phyloP scores from a whole-genome alignment of 805 yeast genomes.

The Saccharomycopsis amapae region DNA sequence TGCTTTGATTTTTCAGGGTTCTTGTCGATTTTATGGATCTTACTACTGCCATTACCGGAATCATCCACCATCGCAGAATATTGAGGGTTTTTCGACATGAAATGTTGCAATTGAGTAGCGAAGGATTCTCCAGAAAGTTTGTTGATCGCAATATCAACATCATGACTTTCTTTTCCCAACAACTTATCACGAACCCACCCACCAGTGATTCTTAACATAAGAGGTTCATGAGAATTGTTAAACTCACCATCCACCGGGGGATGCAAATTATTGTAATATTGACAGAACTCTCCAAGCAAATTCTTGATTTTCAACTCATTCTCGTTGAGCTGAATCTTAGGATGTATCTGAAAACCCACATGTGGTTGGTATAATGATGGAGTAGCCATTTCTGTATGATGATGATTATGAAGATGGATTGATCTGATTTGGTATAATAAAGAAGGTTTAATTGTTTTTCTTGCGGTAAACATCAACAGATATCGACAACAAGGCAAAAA shows the following conservation, averaged over 20 bases:
- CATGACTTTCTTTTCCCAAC: slow-evolving; percentile 72
- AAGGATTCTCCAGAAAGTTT: slow-evolving; percentile 78
- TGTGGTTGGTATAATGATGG: background rate
- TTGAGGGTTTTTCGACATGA: slow-evolving; percentile 28
- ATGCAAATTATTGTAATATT: slow-evolving; percentile 28
- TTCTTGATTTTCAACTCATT: slow-evolving; percentile 37
- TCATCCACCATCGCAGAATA: slow-evolving; percentile 15
- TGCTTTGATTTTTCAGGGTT: slow-evolving; percentile 97
- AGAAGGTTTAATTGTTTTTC: too few species aligned
- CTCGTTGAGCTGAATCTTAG: slow-evolving; percentile 27
- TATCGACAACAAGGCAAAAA: too few species aligned
- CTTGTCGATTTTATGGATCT: slow-evolving; percentile 75
- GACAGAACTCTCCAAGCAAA: slow-evolving; percentile 37
- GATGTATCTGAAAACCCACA: background rate
- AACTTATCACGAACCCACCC: slow-evolving; percentile 98
- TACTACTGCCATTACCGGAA: slow-evolving; percentile 19
- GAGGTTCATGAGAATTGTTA: slow-evolving; percentile 20
- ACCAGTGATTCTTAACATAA: slow-evolving; percentile 79
- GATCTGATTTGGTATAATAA: too few species aligned
- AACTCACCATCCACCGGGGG: background rate
- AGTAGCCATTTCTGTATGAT: background rate
- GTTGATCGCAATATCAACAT: slow-evolving; percentile 88
- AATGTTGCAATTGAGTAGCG: slow-evolving; percentile 58
- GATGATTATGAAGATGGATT: too few species aligned
- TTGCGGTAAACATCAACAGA: too few species aligned